Evolutionary conservation across 352 stramenopile genomes (phyloP), one percentile per base, ranked within the genome.

Genomic region (Phytophthora quininea): DNA sequence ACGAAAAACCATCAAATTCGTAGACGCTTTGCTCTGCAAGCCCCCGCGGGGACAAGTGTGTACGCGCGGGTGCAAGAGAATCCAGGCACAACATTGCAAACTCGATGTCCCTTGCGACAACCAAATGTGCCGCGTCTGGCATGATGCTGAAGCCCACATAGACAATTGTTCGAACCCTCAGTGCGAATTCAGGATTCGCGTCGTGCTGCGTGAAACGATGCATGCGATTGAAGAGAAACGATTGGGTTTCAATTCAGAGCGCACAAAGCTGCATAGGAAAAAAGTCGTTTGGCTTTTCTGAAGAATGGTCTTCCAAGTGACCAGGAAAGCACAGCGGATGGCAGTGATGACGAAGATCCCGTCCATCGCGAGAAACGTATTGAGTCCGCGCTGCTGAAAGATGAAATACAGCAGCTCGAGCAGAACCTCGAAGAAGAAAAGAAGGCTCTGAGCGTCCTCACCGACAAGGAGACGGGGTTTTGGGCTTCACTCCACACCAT

Each of bases 121-220:
- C 64, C 73, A 75, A 62, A 70, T 86, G 43, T 88, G 79, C 24
- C 72, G 79, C 10, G 68, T 83, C n/a, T 88, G 79, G 79, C 79
- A 88, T 47, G 73, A 86, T 38, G 79, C 81, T 0, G 79, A 88
- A 56, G 79, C 79, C 9, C 77, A 88, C 55, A 86, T 68, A 3
- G 79, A 86, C 33, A 69, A 69, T 24, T 88, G 79, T 33, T 42
- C 62, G 43, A 84, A 88, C 55, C 57, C 61, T 15, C 67, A 83
- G 35, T 88, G 79, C 61, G 79, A 88, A 66, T 80, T 88, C 60
- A 79, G 76, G 27, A 81, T 74, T 58, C 77, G 79, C 30, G 73
- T 88, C 11, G 80, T 88, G 65, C 55, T 83, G 8, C 74, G 79
- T 35, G 79, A 88, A 59, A 82, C 68, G 19, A 80, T 86, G 70